Percentiles rank a stretch among this genome's conserved stretches.
Evolutionary conservation across 768 basidiomycete genomes (phyloP).

Genomic region (Phanerochaete sordida): DNA sequence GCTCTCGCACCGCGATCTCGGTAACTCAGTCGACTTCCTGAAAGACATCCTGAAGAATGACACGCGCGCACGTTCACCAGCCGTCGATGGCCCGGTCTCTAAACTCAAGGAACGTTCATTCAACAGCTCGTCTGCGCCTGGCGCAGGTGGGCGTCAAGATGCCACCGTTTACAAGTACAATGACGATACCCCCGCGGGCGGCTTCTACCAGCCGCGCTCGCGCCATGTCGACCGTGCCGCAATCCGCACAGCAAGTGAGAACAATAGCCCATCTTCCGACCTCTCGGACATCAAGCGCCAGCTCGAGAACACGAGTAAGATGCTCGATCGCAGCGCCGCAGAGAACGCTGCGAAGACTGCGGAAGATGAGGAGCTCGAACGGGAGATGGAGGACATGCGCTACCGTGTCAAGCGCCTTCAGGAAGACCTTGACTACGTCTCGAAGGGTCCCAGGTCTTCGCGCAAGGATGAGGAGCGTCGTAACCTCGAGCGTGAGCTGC

Average conservation of each 20-base stretch:
- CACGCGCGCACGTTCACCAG: constrained; percentile 66
- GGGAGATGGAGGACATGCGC: constrained; percentile 82
- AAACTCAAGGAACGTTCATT: constrained; percentile 72
- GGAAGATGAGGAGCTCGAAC: constrained; percentile 89
- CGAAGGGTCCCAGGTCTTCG: constrained; percentile 64
- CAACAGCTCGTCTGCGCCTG: constrained; percentile 45
- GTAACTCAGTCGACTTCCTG: constrained; percentile 84
- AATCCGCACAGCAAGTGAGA: constrained; percentile 72
- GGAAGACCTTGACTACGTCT: constrained; percentile 88
- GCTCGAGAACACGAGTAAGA: constrained; percentile 72
- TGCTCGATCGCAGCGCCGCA: constrained; percentile 74
- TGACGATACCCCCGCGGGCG: constrained; percentile 52
- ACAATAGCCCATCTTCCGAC: constrained; percentile 57
- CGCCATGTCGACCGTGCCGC: constrained; percentile 85
- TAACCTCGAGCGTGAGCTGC: constrained; percentile 81
- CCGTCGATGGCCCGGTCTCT: constrained; percentile 45
- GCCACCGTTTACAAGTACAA: constrained; percentile 91
- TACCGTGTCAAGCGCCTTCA: constrained; percentile 84
- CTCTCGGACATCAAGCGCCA: constrained; percentile 84
- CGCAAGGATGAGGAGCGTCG: constrained; percentile 85
- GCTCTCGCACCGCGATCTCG: constrained; percentile 87
- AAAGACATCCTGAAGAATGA: constrained; percentile 87
- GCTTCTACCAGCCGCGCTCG: constrained; percentile 75
- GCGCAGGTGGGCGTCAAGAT: constrained; percentile 68
- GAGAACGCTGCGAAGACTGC: constrained; percentile 56